A percentile compares a stretch with the other conserved stretches of the same genome.
Conservation (phyloP, 1,284 basidiomycete species). For the Ceratorhiza oryzae-sativae region DNA sequence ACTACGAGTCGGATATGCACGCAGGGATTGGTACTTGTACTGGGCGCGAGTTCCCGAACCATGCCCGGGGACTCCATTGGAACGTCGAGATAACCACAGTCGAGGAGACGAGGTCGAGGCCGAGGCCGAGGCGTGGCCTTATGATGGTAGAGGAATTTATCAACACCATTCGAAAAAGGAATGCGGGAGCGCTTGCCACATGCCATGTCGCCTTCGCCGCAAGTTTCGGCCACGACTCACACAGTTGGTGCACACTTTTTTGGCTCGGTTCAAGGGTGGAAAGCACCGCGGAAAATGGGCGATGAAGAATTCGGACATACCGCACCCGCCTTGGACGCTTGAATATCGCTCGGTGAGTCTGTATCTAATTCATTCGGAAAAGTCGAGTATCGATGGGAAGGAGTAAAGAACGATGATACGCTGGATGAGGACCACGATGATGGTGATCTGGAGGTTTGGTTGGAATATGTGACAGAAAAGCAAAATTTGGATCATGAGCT, state of each 20-base stretch:
- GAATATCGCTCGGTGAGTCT: constrained; percentile 32
- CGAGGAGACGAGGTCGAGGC: background rate
- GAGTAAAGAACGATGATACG: constrained; percentile 24
- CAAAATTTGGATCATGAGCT: background rate
- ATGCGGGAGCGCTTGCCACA: constrained; percentile 11
- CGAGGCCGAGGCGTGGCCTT: constrained; percentile 14
- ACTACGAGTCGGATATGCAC: too few relatives aligned
- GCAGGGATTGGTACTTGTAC: too few relatives aligned
- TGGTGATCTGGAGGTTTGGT: constrained; percentile 28
- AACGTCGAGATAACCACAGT: background rate
- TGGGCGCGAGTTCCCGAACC: too few relatives aligned
- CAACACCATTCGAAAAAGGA: constrained; percentile 5
- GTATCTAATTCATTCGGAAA: background rate
- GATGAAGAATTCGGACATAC: constrained; percentile 27
- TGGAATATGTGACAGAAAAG: constrained; percentile 6
- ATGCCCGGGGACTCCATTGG: background rate
- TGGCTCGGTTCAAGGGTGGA: background rate
- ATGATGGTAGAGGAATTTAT: constrained; percentile 25
- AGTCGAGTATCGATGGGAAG: background rate
- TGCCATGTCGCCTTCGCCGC: constrained; percentile 1
- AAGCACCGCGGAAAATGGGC: background rate
- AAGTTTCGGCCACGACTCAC: background rate
- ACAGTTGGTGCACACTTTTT: background rate
- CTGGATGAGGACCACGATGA: constrained; percentile 30
- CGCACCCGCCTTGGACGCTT: constrained; percentile 23